Evolutionary conservation across 305 asterid species (phyloP).

Genomic region (Solanum hybrid): DNA sequence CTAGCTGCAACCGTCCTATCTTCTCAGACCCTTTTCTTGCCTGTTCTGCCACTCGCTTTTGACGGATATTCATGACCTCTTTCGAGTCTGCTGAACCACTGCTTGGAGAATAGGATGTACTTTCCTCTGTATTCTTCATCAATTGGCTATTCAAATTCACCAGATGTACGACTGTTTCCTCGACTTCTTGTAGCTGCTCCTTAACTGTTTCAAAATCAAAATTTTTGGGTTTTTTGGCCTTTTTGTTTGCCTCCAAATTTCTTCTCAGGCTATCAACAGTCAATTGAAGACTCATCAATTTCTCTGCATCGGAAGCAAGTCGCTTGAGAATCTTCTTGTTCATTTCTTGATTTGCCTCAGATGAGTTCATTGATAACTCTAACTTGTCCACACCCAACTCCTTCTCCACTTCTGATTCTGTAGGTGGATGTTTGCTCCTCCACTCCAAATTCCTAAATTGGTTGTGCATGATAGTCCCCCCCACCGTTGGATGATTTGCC

Average conservation of each 20-base stretch:
- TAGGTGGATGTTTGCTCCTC: constrained; percentile 41
- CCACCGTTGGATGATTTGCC: constrained; percentile 29
- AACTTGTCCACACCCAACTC: constrained; percentile 64
- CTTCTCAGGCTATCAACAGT: constrained; percentile 47
- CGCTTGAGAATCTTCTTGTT: constrained; percentile 59
- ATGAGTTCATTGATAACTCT: constrained; percentile 26
- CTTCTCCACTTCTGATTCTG: constrained; percentile 60
- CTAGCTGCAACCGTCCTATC: constrained; percentile 72
- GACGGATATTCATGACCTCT: constrained; percentile 37
- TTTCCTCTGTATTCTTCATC: constrained; percentile 44
- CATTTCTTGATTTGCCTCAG: constrained; percentile 34
- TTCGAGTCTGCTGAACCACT: constrained; percentile 40
- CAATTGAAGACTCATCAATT: constrained; percentile 50
- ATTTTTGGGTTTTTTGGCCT: constrained; percentile 35
- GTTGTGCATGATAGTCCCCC: constrained; percentile 33
- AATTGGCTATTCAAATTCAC: constrained; percentile 56
- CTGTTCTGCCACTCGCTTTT: constrained; percentile 60
- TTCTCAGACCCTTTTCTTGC: constrained; percentile 80
- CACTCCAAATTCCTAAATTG: constrained; percentile 27
- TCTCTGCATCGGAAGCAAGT: constrained; percentile 63
- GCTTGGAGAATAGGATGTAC: constrained; percentile 35
- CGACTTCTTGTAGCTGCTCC: constrained; percentile 82
- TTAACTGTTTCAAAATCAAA: constrained; percentile 66
- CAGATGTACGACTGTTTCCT: constrained; percentile 55
- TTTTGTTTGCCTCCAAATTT: constrained; percentile 47